These are phyloP conservation scores for Beauveria asiatica DNA, from an alignment of 2,329 filamentous ascomycete species.

Conservation along the genomic window DNA sequence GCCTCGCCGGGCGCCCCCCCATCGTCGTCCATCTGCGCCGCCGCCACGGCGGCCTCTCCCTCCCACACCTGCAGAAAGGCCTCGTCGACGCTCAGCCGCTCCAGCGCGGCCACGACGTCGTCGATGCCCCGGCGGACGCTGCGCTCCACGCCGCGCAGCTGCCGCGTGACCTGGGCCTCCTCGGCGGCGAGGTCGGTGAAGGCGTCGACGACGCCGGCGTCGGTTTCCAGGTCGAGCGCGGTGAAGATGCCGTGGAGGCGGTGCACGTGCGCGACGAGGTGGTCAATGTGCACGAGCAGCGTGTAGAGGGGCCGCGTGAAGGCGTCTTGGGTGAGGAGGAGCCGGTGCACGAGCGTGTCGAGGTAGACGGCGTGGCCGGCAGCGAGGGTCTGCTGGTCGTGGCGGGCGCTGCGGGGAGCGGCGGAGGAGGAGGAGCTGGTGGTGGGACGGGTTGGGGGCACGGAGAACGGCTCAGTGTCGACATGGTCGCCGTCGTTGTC, in stretches of 20 bases:
- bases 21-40: constrained; percentile 35
- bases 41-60: constrained; percentile 17
- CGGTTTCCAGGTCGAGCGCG: constrained; percentile 69
- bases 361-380: constrained; percentile 74
- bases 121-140: constrained; percentile 61
- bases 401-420: constrained; percentile 20
- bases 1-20: constrained; percentile 23
- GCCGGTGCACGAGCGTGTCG: constrained; percentile 52
- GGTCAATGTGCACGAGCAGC: constrained; percentile 68
- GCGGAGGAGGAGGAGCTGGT: constrained; percentile 13
- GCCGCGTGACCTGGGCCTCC: constrained; percentile 56
- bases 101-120: constrained; percentile 51
- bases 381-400: constrained; percentile 79
- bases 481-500: not conserved
- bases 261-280: constrained; percentile 66
- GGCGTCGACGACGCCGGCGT: constrained; percentile 72
- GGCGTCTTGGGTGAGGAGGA: constrained; percentile 55
- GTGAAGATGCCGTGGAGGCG: constrained; percentile 70
- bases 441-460: constrained; percentile 13
- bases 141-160: constrained; percentile 55
- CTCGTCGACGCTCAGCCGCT: constrained; percentile 35
- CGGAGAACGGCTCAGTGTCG: not conserved
- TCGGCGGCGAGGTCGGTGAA: constrained; percentile 65
- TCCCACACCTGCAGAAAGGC: constrained; percentile 38
- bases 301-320: constrained; percentile 60